Percentiles rank a stretch among this genome's conserved stretches.
Evolutionary conservation across 129 eudicot species (phyloP).

Genomic region (Flaveria brownii): DNA sequence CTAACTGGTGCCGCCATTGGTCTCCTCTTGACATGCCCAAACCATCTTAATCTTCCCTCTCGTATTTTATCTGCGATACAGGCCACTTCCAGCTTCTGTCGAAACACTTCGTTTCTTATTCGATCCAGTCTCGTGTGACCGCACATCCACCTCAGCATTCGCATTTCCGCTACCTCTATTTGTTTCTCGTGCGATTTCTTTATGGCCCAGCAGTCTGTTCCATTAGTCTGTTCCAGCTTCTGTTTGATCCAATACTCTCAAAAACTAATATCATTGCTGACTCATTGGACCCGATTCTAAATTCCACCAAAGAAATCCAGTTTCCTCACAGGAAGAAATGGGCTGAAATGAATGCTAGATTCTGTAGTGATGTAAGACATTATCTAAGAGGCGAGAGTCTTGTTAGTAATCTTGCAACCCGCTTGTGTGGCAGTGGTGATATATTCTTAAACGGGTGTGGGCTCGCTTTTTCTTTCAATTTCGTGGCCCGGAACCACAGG

Average conservation of each 20-base stretch:
- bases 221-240: too few species aligned
- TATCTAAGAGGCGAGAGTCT: slow-evolving; percentile 70
- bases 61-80: too few species aligned
- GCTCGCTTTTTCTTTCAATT: slow-evolving; percentile 87
- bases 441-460: slow-evolving; percentile 76
- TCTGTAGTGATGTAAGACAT: slow-evolving; percentile 60
- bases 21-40: too few species aligned
- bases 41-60: too few species aligned
- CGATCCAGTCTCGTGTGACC: too few species aligned
- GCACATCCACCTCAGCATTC: too few species aligned
- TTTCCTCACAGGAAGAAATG: slow-evolving; percentile 98
- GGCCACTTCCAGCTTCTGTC: too few species aligned
- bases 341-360: slow-evolving; percentile 83
- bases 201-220: too few species aligned
- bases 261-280: slow-evolving; percentile 77
- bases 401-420: slow-evolving; percentile 84
- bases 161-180: too few species aligned
- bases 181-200: too few species aligned
- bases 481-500: slow-evolving; percentile 61
- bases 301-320: slow-evolving; percentile 38
- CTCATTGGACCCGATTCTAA: slow-evolving; percentile 54
- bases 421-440: slow-evolving; percentile 96
- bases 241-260: slow-evolving; percentile 85
- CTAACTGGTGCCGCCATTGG: too few species aligned
- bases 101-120: too few species aligned